Evolutionary conservation across 768 basidiomycete genomes (phyloP).

Genomic region (Erythrobasidium yunnanense): DNA sequence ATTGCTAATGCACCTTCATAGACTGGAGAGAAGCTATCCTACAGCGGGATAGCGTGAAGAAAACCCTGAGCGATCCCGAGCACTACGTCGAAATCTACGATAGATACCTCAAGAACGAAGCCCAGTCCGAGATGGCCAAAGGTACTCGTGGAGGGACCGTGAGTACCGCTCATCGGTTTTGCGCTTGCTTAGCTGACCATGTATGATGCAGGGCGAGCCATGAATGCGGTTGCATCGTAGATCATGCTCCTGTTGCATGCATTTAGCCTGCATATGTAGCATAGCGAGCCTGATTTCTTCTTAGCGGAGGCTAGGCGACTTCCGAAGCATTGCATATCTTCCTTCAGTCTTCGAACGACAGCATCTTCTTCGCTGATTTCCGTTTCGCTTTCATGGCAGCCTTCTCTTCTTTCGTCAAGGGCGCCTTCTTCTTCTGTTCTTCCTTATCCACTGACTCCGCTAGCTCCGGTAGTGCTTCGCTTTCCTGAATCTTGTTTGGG

Average conservation of each 20-base stretch:
- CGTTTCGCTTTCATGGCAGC: conserved; percentile 24
- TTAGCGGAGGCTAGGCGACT: too few relatives aligned
- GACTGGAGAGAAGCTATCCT: conserved; percentile 46
- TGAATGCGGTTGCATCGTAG: too few relatives aligned
- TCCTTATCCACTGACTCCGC: neutral
- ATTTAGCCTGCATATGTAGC: too few relatives aligned
- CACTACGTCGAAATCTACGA: conserved; percentile 25
- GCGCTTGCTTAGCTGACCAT: neutral
- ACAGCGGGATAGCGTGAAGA: conserved; percentile 47
- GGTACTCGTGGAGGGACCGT: conserved; percentile 12
- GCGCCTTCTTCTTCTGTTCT: conserved; percentile 12
- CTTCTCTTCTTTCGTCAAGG: conserved; percentile 19
- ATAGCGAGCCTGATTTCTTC: too few relatives aligned
- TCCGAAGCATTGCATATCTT: too few relatives aligned
- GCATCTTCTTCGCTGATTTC: conserved; percentile 18
- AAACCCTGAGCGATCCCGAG: conserved; percentile 44
- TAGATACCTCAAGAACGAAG: conserved; percentile 22
- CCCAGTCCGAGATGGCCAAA: conserved; percentile 21
- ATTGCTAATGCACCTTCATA: neutral
- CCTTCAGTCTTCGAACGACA: conserved; percentile 18
- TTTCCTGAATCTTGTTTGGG: neutral
- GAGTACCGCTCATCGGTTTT: neutral
- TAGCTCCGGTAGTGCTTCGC: neutral
- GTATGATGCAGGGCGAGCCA: neutral
- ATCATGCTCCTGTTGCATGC: too few relatives aligned